phyloP scores from a whole-genome alignment of 2,329 filamentous ascomycete genomes.

The Daldinia eschscholtzii region DNA sequence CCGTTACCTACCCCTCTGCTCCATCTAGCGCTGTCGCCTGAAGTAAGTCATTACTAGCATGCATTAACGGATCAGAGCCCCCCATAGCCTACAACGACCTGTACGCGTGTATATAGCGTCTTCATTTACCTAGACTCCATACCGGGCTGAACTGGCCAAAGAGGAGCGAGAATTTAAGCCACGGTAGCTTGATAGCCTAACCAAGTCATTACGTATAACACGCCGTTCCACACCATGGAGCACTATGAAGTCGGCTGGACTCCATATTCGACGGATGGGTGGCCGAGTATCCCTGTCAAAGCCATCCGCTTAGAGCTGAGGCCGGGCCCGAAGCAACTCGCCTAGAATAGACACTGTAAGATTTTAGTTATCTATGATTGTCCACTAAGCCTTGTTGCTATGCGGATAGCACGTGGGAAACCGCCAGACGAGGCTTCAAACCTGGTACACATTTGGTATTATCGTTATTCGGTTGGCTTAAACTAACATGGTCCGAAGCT shows the following conservation, averaged over 20 bases:
- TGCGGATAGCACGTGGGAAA: slow-evolving; percentile 16
- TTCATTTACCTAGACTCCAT: slow-evolving; percentile 3
- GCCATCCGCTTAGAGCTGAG: slow-evolving; percentile 26
- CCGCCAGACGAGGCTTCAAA: slow-evolving; percentile 26
- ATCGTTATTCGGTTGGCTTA: slow-evolving; percentile 20
- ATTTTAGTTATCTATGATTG: slow-evolving; percentile 24
- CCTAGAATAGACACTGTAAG: slow-evolving; percentile 22
- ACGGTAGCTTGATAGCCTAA: slow-evolving; percentile 3
- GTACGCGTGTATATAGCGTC: slow-evolving; percentile 10
- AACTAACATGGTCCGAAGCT: slow-evolving; percentile 18
- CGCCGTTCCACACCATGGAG: not conserved
- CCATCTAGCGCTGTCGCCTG: slow-evolving; percentile 23
- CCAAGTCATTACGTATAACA: not conserved
- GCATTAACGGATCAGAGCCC: slow-evolving; percentile 25
- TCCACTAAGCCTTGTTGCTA: not conserved
- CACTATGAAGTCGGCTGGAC: slow-evolving; percentile 1
- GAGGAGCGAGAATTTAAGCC: slow-evolving; percentile 7
- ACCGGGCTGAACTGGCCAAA: slow-evolving; percentile 6
- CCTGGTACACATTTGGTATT: slow-evolving; percentile 7
- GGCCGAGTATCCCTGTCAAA: not conserved
- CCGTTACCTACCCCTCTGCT: slow-evolving; percentile 18
- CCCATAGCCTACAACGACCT: slow-evolving; percentile 9
- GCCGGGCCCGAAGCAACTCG: slow-evolving; percentile 21
- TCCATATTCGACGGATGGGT: not conserved
- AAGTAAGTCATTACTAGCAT: slow-evolving; percentile 21